Conservation (phyloP, 169 alveolate species). For the Plasmodium malariae region DNA sequence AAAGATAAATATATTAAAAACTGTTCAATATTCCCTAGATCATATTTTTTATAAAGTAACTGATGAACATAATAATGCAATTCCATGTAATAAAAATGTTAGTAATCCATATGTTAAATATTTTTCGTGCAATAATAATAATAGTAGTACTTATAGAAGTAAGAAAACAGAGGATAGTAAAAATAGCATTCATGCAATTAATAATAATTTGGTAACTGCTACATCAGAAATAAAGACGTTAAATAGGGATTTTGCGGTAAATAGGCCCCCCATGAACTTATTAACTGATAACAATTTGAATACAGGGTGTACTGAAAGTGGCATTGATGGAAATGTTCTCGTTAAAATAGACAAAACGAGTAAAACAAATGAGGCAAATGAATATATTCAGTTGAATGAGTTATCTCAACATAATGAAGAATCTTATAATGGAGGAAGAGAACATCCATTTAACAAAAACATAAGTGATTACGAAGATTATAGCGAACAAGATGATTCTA, state of each 20-base stretch:
- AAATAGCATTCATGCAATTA: background rate
- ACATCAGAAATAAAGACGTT: background rate
- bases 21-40: slow-evolving; percentile 26
- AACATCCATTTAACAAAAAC: too few relatives aligned
- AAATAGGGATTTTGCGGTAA: background rate
- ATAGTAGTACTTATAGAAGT: background rate
- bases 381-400: too few relatives aligned
- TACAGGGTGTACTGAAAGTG: too few relatives aligned
- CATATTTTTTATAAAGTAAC: background rate
- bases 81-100: background rate
- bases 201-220: background rate
- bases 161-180: background rate
- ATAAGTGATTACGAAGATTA: background rate
- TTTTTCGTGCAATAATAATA: background rate
- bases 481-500: background rate
- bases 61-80: background rate
- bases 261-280: background rate
- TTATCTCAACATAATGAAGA: too few relatives aligned
- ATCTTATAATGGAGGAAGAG: too few relatives aligned
- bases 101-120: too few relatives aligned
- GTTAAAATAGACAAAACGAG: too few relatives aligned
- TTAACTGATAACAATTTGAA: background rate
- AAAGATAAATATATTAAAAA: slow-evolving; percentile 19
- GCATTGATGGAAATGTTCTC: too few relatives aligned
- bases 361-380: too few relatives aligned